phyloP scores from a whole-genome alignment of 305 asterid genomes.

The Andrographis paniculata region DNA sequence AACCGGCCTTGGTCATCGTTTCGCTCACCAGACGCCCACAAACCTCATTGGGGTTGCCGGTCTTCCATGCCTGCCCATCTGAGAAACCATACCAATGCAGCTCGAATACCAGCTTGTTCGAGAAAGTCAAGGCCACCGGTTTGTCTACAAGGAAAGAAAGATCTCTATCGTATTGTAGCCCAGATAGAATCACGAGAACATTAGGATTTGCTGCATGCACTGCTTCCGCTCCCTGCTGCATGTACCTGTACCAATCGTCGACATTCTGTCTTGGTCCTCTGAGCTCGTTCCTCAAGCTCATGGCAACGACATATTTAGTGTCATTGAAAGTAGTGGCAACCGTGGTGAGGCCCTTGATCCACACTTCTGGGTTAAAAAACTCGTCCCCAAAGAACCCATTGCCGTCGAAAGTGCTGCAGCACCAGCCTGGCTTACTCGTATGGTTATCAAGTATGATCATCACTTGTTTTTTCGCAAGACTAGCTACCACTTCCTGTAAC shows the following conservation, averaged over 20 bases:
- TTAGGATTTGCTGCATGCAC: conserved; percentile 74
- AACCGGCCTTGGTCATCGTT: conserved; percentile 38
- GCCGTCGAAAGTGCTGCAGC: conserved; percentile 72
- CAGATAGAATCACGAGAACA: conserved; percentile 66
- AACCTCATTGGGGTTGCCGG: conserved; percentile 60
- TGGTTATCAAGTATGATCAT: conserved; percentile 82
- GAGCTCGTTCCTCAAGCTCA: conserved; percentile 93
- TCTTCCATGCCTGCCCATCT: conserved; percentile 58
- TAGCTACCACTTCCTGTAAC: conserved; percentile 71
- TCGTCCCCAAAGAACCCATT: conserved; percentile 85
- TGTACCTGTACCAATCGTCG: conserved; percentile 82
- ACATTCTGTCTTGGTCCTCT: conserved; percentile 65
- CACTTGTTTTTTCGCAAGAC: conserved; percentile 61
- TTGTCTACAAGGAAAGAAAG: conserved; percentile 43
- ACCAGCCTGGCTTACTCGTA: conserved; percentile 87
- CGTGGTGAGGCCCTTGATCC: conserved; percentile 67
- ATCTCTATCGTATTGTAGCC: conserved; percentile 60
- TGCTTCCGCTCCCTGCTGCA: conserved; percentile 84
- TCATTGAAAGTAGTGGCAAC: conserved; percentile 58
- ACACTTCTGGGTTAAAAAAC: conserved; percentile 71
- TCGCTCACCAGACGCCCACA: conserved; percentile 49
- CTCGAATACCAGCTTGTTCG: conserved; percentile 60
- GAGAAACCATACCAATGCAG: conserved; percentile 84
- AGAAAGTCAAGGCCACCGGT: conserved; percentile 42
- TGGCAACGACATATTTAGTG: conserved; percentile 50